Percentiles rank a stretch among this genome's conserved stretches.
Evolutionary conservation across 2,329 filamentous ascomycete genomes (phyloP).

Genomic region (Xylariomycetidae sp.): DNA sequence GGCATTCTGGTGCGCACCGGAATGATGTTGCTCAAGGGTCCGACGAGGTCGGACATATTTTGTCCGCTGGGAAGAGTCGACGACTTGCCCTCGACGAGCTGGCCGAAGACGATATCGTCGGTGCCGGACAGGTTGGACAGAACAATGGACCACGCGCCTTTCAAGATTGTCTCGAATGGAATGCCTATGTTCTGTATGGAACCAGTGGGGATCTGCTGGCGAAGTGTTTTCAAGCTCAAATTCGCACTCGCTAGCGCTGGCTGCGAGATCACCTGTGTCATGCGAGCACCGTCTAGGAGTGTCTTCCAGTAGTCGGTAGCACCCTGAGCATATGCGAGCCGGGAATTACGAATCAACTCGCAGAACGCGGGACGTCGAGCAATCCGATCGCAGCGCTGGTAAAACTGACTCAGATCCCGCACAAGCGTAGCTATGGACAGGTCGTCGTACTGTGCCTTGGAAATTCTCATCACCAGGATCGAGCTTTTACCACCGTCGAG

Average conservation of each 20-base stretch:
- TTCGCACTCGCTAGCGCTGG: slow-evolving; percentile 35
- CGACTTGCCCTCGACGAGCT: slow-evolving; percentile 45
- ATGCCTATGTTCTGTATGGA: slow-evolving; percentile 40
- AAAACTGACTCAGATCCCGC: slow-evolving; percentile 44
- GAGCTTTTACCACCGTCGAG: slow-evolving; percentile 44
- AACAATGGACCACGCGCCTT: slow-evolving; percentile 53
- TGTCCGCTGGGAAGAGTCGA: slow-evolving; percentile 39
- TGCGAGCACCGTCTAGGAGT: slow-evolving; percentile 39
- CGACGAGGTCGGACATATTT: slow-evolving; percentile 50
- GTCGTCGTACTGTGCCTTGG: slow-evolving; percentile 46
- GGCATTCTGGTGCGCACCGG: slow-evolving; percentile 46
- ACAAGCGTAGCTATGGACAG: slow-evolving; percentile 40
- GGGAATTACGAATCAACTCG: slow-evolving; percentile 40
- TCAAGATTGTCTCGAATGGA: slow-evolving; percentile 48
- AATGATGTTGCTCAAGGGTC: slow-evolving; percentile 42
- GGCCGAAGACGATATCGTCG: slow-evolving; percentile 53
- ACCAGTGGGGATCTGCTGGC: slow-evolving; percentile 35
- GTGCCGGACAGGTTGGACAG: slow-evolving; percentile 45
- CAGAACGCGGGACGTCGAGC: slow-evolving; percentile 40
- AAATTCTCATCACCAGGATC: slow-evolving; percentile 42
- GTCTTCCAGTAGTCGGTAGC: slow-evolving; percentile 41
- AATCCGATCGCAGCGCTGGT: slow-evolving; percentile 30
- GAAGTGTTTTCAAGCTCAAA: slow-evolving; percentile 34
- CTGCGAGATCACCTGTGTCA: slow-evolving; percentile 42
- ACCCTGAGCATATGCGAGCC: slow-evolving; percentile 30